Evolutionary conservation across 768 basidiomycete species (phyloP), one percentile per base, ranked within the genome.

Genomic region (Scleroderma bovista): DNA sequence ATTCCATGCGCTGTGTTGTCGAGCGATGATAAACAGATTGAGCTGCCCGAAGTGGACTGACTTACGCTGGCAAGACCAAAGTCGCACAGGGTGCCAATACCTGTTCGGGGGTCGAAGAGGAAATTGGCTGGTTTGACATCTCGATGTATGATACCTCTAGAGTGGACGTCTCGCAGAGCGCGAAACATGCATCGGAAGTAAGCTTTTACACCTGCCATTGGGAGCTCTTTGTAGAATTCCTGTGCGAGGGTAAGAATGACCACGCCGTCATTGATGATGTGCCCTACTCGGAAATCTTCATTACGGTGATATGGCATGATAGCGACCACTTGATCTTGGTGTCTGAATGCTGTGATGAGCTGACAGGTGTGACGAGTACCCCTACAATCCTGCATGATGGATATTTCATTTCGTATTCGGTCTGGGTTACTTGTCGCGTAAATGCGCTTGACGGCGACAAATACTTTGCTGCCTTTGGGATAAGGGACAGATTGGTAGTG

Each of bases 121-220:
- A 98, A 98, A 66, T 98, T 98, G 52, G 94, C 95, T 19, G 95
- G 94, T 64, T 98, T 98, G 59, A 98, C 90, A 67, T 98, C 95
- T 40, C 95, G 89, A 66, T 98, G 95, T 46, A 98, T 89, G 59
- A 98, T 86, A 6, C 80, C 80, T 47, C 93, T 76, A 11, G 81
- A 72, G 64, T 98, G 94, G 22, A 93, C 86, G 60, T 95, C 93
- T 43, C 87, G 81, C 47, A 98, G 68, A 3, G 90, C 94, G 38
- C 89, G 86, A 65, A 98, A 84, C 68, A 99, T 81, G 63, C 89
- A 93, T 32, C 87, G 81, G 58, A 98, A 84, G 70, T 98, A 99
- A 39, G 80, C 71, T 62, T 87, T 90, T 44, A 97, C 81, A 19
- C 85, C 82, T 17, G 75, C 73, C 57, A 93, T 79, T 19, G 92